Base-by-base conservation (phyloP, 495 filamentous ascomycete species). In the Aspergillus affinis region DNA sequence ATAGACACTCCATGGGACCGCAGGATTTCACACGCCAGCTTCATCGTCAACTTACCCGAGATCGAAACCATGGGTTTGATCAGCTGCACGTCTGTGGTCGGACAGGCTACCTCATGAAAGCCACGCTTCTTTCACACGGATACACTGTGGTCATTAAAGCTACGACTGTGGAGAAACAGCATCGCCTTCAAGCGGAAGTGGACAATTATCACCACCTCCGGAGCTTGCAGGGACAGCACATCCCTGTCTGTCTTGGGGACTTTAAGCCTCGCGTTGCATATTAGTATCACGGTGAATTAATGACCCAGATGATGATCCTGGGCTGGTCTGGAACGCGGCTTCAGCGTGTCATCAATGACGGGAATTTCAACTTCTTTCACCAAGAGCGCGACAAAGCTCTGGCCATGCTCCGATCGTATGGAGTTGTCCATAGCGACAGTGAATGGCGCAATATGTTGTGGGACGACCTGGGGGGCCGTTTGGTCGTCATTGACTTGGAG, bases 91-190 rank as follows among this genome's bases (percentile, higher is more conserved):
- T 73, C 49, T 49, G 61, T 63, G 61, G 68, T 55, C 62, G 59
- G 55, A 73, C 62, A 17, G 66, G 68, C 18, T 73, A 67, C 50
- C 65, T 73, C 18, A 46, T 73, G 13, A 73, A 71, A 59, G 68
- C 68, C 13, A 69, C 65, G 18, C 63, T 73, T 29, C 49, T 69
- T 23, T 66, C 58, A 29, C 65, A 62, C 48, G 62, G 70, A 47
- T 73, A 73, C 26, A 71, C 68, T 27, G 56, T 71, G 50, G 46
- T 71, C 1, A 68, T 71, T 30, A 73, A 71, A 56, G 66, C 68
- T 45, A 73, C 65, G 4, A 64, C 65, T 17, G 32, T 20, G 48
- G 61, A 72, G 41, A 69, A 65, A 57, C 46, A 69, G 62, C 48
- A 65, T 66, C 49, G 20, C 57, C 55, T 68, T 58, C 12, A 67